phyloP scores from a whole-genome alignment of 2,329 filamentous ascomycete genomes.

The Cytospora chrysosperma region DNA sequence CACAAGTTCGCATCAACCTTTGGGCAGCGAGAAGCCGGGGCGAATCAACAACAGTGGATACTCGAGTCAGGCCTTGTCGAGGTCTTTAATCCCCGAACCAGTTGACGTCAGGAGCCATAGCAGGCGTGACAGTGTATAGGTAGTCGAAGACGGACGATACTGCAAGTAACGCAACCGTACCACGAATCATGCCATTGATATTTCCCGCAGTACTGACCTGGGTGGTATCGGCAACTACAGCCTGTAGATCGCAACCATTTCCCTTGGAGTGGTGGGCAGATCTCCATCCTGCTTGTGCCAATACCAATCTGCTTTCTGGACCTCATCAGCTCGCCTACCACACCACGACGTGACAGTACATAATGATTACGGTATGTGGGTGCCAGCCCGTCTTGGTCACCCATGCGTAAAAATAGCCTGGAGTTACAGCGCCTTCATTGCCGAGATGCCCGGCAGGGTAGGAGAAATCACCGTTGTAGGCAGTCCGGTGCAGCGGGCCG shows the following conservation, averaged over 20 bases:
- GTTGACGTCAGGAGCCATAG: background rate
- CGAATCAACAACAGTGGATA: background rate
- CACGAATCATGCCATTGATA: background rate
- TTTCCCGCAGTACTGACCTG: background rate
- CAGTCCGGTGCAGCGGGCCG: slow-evolving; percentile 6
- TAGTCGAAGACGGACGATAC: background rate
- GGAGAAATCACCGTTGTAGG: background rate
- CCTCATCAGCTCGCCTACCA: background rate
- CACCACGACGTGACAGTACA: background rate
- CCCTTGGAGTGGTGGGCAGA: slow-evolving; percentile 11
- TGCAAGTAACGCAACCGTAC: background rate
- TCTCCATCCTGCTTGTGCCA: slow-evolving; percentile 6
- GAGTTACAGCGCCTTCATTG: background rate
- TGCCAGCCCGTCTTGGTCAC: slow-evolving; percentile 3
- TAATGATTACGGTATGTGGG: background rate
- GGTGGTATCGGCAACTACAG: slow-evolving; percentile 1
- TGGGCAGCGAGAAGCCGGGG: slow-evolving; percentile 4
- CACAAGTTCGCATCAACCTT: background rate
- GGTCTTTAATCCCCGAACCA: background rate
- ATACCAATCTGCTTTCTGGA: slow-evolving; percentile 9
- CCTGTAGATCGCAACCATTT: slow-evolving; percentile 16
- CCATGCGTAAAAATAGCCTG: slow-evolving; percentile 8
- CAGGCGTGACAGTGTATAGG: background rate
- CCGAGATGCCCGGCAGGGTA: slow-evolving; percentile 7
- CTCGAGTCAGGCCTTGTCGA: background rate